Base-by-base conservation (phyloP, 768 basidiomycete species). In the Trametes punicea region DNA sequence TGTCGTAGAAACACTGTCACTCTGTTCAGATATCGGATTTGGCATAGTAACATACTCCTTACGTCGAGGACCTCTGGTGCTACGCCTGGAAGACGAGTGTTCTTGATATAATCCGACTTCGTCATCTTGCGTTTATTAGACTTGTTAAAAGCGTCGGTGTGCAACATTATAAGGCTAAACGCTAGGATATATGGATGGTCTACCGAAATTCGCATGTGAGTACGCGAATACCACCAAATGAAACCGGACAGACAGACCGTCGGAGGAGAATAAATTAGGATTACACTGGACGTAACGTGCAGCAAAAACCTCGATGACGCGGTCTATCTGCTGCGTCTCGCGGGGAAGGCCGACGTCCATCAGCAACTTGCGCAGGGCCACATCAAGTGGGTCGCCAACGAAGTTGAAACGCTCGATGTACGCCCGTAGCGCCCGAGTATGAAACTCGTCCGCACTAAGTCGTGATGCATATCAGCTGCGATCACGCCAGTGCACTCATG, bases 71-170 rank as follows among this genome's bases (percentile, higher is more conserved):
- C 82, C 65, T 94, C 87, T 3, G 85, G 77, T 20, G 83, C 76
- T 33, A 96, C 80, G 3, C 95, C 94, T 7, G 93, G 90, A 57
- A 98, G 79, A 34, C 81, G 77, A 0, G 96, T 95, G 65, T 99
- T 99, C 74, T 84, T 89, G 65, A 98, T 76, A 67, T 98, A 99
- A 67, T 96, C 95, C 1, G 83, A 78, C 70, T 96, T 98, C 33
- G 88, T 84, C 97, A 99, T 99, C 74, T 98, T 98, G 49, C 85
- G 87, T 74, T 90, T 98, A 74, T 98, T 98, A 60, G 91, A 92
- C 72, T 88, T 91, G 73, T 99, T 99, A 78, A 98, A 98, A 5
- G 88, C 91, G 67, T 99, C 97, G 16, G 97, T 99, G 68, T 98
- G 95, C 46, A 98, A 77, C 96, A 99, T 98, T 64, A 98, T 97